Conservation (phyloP, 768 basidiomycete genomes). For the Suillus luteus region DNA sequence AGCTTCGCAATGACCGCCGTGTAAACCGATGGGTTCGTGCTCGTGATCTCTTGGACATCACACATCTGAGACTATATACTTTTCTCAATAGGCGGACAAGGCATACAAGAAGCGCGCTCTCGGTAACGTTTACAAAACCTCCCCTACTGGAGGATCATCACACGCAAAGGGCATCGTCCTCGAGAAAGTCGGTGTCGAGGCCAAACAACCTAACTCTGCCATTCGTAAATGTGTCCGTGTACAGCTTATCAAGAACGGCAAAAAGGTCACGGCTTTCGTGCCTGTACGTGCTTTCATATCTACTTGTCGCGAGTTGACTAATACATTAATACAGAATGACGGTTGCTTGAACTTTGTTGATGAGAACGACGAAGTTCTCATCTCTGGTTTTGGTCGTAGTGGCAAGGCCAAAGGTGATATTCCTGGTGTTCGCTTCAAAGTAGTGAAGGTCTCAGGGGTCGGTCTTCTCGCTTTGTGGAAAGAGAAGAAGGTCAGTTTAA, state of each 20-base stretch:
- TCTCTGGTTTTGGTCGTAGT: slow-evolving; percentile 99
- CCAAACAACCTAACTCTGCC: slow-evolving; percentile 99
- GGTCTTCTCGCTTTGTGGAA: slow-evolving; percentile 98
- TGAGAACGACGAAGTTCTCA: slow-evolving; percentile 99
- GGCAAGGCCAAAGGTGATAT: slow-evolving; percentile 99
- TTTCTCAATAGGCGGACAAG: slow-evolving; percentile 80
- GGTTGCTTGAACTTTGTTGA: slow-evolving; percentile 98
- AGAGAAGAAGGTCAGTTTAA: slow-evolving; percentile 87
- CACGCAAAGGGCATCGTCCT: slow-evolving; percentile 99
- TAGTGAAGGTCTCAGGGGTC: slow-evolving; percentile 99
- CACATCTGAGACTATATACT: slow-evolving; percentile 19
- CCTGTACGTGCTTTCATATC: slow-evolving; percentile 61
- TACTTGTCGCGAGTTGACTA: background rate
- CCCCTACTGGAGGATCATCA: slow-evolving; percentile 97
- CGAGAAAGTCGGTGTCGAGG: slow-evolving; percentile 99
- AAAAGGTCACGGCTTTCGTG: slow-evolving; percentile 99
- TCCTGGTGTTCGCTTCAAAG: slow-evolving; percentile 99
- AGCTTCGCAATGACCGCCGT: slow-evolving; percentile 91
- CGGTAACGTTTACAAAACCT: slow-evolving; percentile 99
- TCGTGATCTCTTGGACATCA: slow-evolving; percentile 10
- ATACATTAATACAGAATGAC: slow-evolving; percentile 63
- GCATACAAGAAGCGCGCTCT: slow-evolving; percentile 99
- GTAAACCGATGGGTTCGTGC: slow-evolving; percentile 93
- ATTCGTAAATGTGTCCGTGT: slow-evolving; percentile 99
- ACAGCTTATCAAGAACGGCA: slow-evolving; percentile 99